phyloP scores from a whole-genome alignment of 1,284 basidiomycete genomes.

The Inonotus hispidus region DNA sequence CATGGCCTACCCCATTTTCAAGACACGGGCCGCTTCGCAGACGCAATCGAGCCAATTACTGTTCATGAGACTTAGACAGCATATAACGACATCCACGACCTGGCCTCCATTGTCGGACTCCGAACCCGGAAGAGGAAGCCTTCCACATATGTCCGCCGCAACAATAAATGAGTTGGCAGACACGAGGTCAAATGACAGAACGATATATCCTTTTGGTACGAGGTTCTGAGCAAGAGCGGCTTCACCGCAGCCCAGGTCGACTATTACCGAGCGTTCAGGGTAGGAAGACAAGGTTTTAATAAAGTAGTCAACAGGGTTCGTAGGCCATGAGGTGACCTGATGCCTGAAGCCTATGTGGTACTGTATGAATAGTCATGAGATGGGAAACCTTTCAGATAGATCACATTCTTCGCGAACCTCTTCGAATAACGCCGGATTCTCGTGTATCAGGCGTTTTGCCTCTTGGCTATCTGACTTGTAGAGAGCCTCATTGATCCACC shows the following conservation, averaged over 20 bases:
- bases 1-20: conserved; percentile 69
- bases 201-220: conserved; percentile 59
- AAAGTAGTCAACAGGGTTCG: conserved; percentile 82
- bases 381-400: background rate
- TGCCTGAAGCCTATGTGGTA: conserved; percentile 88
- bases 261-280: conserved; percentile 69
- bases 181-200: conserved; percentile 80
- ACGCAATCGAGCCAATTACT: conserved; percentile 93
- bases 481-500: conserved; percentile 83
- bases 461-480: conserved; percentile 78
- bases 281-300: conserved; percentile 53
- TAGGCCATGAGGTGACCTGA: conserved; percentile 88
- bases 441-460: conserved; percentile 76
- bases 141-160: conserved; percentile 74
- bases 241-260: conserved; percentile 94
- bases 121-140: conserved; percentile 77
- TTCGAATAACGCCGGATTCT: conserved; percentile 68
- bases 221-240: conserved; percentile 80
- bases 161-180: conserved; percentile 69
- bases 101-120: conserved; percentile 52
- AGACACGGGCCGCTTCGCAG: conserved; percentile 83
- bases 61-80: conserved; percentile 94
- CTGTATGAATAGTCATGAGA: conserved; percentile 35
- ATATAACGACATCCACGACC: conserved; percentile 87
- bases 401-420: conserved; percentile 48